A percentile compares a stretch with the other conserved stretches of the same genome.
Evolutionary conservation across 352 stramenopile species (phyloP).

Genomic region (Phytophthora multivora): DNA sequence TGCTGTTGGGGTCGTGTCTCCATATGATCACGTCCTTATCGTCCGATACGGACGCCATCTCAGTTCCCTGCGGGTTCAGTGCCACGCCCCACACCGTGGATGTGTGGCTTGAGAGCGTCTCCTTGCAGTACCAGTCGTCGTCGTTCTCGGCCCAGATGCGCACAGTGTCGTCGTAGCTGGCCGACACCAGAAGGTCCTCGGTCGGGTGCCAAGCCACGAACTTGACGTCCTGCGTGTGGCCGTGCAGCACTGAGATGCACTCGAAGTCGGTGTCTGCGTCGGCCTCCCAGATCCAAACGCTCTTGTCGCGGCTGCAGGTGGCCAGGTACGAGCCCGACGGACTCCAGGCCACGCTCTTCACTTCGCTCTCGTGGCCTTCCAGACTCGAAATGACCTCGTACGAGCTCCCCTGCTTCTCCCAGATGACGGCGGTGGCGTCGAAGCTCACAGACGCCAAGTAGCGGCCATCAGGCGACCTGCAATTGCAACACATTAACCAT

Average conservation of each 20-base stretch:
- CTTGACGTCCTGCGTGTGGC: conserved; percentile 97
- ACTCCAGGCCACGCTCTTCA: conserved; percentile 97
- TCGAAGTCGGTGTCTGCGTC: conserved; percentile 96
- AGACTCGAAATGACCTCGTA: conserved; percentile 96
- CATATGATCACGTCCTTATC: conserved; percentile 95
- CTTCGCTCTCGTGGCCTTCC: conserved; percentile 98
- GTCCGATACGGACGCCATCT: conserved; percentile 90
- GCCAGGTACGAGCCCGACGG: conserved; percentile 92
- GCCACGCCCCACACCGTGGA: conserved; percentile 96
- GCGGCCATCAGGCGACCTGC: conserved; percentile 72
- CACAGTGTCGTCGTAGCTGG: conserved; percentile 97
- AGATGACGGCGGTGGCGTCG: conserved; percentile 95
- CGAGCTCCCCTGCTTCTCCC: conserved; percentile 85
- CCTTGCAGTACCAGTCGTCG: conserved; percentile 97
- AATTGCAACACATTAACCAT: conserved; percentile 1
- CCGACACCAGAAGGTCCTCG: conserved; percentile 84
- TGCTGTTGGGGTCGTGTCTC: conserved; percentile 77
- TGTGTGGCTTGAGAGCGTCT: conserved; percentile 90
- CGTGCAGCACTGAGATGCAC: conserved; percentile 96
- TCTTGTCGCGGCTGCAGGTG: conserved; percentile 99
- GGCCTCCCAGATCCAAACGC: conserved; percentile 98
- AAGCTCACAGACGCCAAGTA: conserved; percentile 96
- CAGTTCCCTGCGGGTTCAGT: conserved; percentile 72
- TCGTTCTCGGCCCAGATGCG: conserved; percentile 95
- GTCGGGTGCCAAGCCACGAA: conserved; percentile 93